Evolutionary conservation across 2,329 filamentous ascomycete species (phyloP).

Genomic region (Epichloe elymi): DNA sequence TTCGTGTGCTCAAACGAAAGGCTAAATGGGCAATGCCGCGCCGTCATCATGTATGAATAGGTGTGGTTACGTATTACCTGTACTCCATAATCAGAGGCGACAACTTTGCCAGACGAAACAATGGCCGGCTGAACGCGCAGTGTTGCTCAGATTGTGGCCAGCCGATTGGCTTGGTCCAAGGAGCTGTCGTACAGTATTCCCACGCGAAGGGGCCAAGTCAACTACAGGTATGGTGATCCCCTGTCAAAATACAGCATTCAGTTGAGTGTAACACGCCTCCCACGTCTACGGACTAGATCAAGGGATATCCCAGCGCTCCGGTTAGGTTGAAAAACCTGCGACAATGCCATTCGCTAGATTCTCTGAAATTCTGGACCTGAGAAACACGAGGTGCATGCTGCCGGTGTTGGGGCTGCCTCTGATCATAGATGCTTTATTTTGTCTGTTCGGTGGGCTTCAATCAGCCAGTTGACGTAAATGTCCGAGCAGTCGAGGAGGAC

Average conservation of each 20-base stretch:
- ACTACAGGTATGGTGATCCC: background rate
- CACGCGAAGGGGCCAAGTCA: background rate
- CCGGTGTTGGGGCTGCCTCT: background rate
- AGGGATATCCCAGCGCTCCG: slow-evolving; percentile 1
- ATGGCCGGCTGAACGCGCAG: background rate
- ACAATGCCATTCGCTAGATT: background rate
- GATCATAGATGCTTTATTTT: background rate
- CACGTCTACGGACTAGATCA: background rate
- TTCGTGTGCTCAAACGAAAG: no score
- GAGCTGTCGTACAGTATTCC: background rate
- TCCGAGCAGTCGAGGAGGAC: background rate
- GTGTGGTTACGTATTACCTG: no score
- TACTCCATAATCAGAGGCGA: no score
- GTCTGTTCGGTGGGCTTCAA: background rate
- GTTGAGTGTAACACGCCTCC: slow-evolving; percentile 1
- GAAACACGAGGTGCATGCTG: background rate
- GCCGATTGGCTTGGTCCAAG: background rate
- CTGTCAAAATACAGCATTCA: background rate
- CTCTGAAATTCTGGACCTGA: background rate
- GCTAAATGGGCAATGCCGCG: no score
- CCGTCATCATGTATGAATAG: no score
- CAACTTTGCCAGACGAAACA: background rate
- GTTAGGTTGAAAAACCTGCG: background rate
- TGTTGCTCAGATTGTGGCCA: background rate
- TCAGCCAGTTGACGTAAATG: background rate